phyloP scores from a whole-genome alignment of 176 grass and related monocot genomes.

The Zea mays region DNA sequence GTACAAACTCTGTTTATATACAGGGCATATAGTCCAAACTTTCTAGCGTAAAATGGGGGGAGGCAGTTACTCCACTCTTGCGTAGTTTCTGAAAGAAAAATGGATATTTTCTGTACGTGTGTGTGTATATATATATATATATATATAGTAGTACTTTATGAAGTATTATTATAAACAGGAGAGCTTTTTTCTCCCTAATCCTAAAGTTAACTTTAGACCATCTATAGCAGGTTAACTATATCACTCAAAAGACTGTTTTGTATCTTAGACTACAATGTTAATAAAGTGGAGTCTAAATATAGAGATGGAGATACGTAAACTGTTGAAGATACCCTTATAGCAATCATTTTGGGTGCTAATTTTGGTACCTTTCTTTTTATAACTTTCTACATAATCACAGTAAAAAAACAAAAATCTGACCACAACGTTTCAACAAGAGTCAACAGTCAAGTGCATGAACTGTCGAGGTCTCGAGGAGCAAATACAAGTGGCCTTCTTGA shows the following conservation, averaged over 20 bases:
- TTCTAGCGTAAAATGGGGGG: background rate
- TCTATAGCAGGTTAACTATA: background rate
- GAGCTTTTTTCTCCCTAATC: background rate
- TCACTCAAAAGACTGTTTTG: too few relatives aligned
- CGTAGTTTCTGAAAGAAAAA: background rate
- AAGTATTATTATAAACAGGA: background rate
- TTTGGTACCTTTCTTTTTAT: background rate
- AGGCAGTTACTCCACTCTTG: background rate
- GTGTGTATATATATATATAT: too few relatives aligned
- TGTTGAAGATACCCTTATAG: too few relatives aligned
- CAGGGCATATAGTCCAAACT: constrained; percentile 2
- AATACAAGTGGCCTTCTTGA: constrained; percentile 1
- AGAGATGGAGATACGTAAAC: too few relatives aligned
- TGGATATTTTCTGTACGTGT: too few relatives aligned
- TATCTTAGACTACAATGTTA: too few relatives aligned
- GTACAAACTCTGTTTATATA: background rate
- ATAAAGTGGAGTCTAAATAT: too few relatives aligned
- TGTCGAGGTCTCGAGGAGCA: background rate
- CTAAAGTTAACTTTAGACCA: background rate
- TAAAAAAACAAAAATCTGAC: background rate
- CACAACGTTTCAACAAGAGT: background rate
- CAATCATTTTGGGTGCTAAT: background rate
- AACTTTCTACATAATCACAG: background rate
- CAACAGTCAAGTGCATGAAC: background rate
- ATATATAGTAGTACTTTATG: background rate